Evolutionary conservation across 2,329 filamentous ascomycete species (phyloP).

Genomic region (Pseudogymnoascus sp.): DNA sequence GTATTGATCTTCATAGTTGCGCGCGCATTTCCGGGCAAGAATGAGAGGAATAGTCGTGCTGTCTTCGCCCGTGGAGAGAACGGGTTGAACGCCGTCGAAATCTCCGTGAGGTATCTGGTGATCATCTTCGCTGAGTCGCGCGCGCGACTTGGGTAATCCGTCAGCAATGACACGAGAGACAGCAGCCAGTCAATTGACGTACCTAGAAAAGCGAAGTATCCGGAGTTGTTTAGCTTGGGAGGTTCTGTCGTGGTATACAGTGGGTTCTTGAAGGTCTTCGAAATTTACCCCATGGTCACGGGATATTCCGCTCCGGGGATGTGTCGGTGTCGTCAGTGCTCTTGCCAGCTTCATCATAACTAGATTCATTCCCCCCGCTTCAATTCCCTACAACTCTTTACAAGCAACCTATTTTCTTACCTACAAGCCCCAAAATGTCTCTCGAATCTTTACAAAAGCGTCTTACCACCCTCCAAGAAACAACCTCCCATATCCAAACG

Average conservation of each 20-base stretch:
- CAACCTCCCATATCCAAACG: constrained; percentile 45
- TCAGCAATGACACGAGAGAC: background rate
- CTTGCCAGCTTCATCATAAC: constrained; percentile 3
- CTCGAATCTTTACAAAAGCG: constrained; percentile 54
- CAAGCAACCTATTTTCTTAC: background rate
- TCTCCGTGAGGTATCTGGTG: constrained; percentile 75
- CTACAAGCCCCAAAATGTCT: constrained; percentile 39
- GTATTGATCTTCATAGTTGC: constrained; percentile 70
- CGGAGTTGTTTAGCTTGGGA: constrained; percentile 6
- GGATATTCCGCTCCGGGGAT: constrained; percentile 1
- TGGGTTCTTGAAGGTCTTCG: background rate
- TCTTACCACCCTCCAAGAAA: constrained; percentile 52
- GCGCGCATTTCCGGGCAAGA: constrained; percentile 73
- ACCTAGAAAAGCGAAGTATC: background rate
- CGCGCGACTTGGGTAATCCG: background rate
- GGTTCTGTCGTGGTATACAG: background rate
- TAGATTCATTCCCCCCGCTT: background rate
- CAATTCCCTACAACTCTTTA: background rate
- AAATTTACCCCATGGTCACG: constrained; percentile 9
- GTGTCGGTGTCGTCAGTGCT: background rate
- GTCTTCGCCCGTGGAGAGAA: constrained; percentile 74
- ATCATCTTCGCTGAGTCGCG: constrained; percentile 51
- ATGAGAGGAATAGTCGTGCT: constrained; percentile 78
- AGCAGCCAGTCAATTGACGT: background rate
- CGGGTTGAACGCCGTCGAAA: constrained; percentile 84